Conservation (phyloP, 2,329 filamentous ascomycete genomes). For the Cordyceps pruinosa region DNA sequence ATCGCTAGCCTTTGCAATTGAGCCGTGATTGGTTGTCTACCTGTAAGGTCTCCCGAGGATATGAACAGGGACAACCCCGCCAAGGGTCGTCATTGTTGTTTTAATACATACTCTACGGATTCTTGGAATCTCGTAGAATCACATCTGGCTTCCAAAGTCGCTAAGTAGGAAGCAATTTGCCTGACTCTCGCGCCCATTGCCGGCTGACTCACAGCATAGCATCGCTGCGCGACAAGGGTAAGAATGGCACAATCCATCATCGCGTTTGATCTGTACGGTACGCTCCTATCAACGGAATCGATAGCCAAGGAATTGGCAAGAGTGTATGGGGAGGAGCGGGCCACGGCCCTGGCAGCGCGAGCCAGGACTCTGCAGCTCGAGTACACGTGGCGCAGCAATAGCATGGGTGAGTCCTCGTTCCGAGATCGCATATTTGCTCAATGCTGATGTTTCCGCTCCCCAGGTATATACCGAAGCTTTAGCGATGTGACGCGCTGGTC, state of each 20-base stretch:
- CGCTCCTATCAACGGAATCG: conserved; percentile 63
- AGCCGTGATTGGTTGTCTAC: conserved; percentile 1
- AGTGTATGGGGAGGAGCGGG: conserved; percentile 51
- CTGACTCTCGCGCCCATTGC: no score
- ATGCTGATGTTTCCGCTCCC: neutral
- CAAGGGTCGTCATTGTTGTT: neutral
- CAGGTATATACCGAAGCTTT: conserved; percentile 49
- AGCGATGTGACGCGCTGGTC: conserved; percentile 54
- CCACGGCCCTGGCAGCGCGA: conserved; percentile 47
- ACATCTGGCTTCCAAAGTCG: neutral
- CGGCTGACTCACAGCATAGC: conserved; percentile 5
- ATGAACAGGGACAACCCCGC: neutral
- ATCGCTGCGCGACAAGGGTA: neutral
- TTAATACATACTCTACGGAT: neutral
- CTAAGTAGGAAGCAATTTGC: neutral
- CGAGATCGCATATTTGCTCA: neutral
- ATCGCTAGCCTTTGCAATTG: neutral
- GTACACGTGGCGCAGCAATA: conserved; percentile 70
- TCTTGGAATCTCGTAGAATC: neutral
- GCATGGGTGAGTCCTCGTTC: conserved; percentile 53
- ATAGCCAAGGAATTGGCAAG: conserved; percentile 53
- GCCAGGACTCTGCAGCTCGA: conserved; percentile 69
- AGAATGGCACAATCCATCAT: conserved; percentile 38
- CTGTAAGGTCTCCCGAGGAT: neutral
- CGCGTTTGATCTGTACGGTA: conserved; percentile 72